Evolutionary conservation across 2,329 filamentous ascomycete genomes (phyloP), one percentile per base, ranked within the genome.

Genomic region (Blastomyces gilchristii): DNA sequence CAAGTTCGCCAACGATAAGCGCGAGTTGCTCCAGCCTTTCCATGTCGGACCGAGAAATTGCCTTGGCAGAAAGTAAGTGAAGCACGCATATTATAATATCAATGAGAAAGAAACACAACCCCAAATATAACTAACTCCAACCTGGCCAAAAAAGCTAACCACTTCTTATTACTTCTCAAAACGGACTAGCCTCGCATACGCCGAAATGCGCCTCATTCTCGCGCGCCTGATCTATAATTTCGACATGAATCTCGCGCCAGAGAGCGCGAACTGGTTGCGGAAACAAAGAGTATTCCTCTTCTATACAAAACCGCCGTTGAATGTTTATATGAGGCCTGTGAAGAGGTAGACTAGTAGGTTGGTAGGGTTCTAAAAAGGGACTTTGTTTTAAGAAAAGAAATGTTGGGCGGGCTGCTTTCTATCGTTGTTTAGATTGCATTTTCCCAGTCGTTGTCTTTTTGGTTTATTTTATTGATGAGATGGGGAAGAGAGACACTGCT

Each of bases 151-250:
- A 31, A 31, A 31, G 52, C 52, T 54, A n/a, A 54, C 31, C 12
- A 54, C 4, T 37, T 34, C 14, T 54, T 37, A n/a, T 50, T 25
- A n/a, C 18, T 50, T 8, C 18, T 3, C 11, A 22, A 4, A 8
- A n/a, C 16, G 16, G 6, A 18, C 12, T 54, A 81, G 79, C 63
- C 71, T 83, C 47, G 80, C 80, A 2, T 81, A 80, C 59, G 73
- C 77, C 25, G 80, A 83, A 67, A 80, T 83, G 75, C 74, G 81
- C 4, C 68, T 81, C 5, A 78, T 82, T 47, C 68, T 83, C 7
- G 76, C 78, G 0, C 76, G 75, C 2, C 66, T 83, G 5, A 65
- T 83, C 0, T 83, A 75, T 69, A 79, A 79, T 58, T 83, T 82
- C 66, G 80, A 83, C 63, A 63, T 82, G 64, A 68, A 70, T 49